Percentiles rank a stretch among this genome's conserved stretches.
Conservation (phyloP, 768 basidiomycete species). For the Lepiota venenata region DNA sequence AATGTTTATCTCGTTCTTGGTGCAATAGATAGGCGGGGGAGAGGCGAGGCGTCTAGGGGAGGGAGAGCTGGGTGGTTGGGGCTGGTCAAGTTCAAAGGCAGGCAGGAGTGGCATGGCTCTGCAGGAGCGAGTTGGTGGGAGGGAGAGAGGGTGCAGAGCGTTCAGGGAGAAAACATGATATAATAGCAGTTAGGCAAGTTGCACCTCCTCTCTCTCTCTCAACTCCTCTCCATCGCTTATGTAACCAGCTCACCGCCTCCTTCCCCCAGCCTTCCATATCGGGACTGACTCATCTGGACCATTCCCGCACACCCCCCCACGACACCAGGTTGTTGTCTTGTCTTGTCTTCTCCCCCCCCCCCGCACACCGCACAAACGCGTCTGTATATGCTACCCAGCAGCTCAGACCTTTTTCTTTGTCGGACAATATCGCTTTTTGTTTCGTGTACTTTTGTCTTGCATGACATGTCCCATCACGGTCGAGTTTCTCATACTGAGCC, state of each 20-base stretch:
- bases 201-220: constrained; percentile 1
- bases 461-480: neutral
- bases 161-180: constrained; percentile 40
- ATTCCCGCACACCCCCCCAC: neutral
- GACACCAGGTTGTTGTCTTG: neutral
- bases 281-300: neutral
- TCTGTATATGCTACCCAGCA: no score
- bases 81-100: constrained; percentile 11
- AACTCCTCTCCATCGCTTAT: constrained; percentile 6
- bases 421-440: no score
- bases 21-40: neutral
- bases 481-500: no score
- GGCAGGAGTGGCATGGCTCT: constrained; percentile 16
- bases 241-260: constrained; percentile 5
- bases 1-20: neutral
- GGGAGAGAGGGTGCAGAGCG: constrained; percentile 19
- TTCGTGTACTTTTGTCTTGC: no score
- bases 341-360: neutral
- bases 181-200: constrained; percentile 22
- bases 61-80: neutral
- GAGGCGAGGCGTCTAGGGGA: constrained; percentile 10
- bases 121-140: no score
- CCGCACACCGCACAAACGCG: no score
- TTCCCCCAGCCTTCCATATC: neutral
- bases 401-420: no score